These are phyloP conservation scores for Skeletonema grethae DNA, from an alignment of 108 stramenopile species.

Conservation along the genomic window DNA sequence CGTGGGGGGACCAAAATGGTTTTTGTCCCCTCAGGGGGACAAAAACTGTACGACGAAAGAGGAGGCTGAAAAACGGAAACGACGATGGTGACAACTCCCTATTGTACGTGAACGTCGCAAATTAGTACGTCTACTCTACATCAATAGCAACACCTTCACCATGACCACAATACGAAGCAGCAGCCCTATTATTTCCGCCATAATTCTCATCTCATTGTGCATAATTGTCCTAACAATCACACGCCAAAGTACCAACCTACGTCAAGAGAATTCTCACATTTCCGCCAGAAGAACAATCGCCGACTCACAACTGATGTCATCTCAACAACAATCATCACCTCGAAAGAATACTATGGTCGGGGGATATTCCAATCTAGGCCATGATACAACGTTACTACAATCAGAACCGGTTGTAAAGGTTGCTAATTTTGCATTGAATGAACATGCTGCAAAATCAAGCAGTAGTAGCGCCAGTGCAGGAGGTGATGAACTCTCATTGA, in stretches of 20 bases:
- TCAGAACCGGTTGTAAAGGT: background rate
- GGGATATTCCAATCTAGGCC: background rate
- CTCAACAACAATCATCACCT: background rate
- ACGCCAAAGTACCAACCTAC: background rate
- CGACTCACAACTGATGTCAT: background rate
- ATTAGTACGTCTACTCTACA: background rate
- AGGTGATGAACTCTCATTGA: background rate
- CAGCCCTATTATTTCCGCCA: background rate
- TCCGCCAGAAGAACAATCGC: background rate
- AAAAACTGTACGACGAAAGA: no score
- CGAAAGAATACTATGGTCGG: background rate
- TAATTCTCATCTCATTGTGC: background rate
- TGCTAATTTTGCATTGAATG: background rate
- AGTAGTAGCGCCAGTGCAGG: background rate
- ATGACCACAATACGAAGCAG: background rate
- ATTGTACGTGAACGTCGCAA: no score
- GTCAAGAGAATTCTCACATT: background rate
- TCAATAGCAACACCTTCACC: background rate
- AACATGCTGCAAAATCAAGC: background rate
- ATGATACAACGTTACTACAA: background rate
- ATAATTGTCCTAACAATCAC: background rate
- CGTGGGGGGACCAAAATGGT: no score
- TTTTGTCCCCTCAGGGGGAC: no score
- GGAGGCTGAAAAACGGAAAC: no score
- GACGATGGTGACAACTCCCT: no score